Conservation (phyloP, 768 basidiomycete genomes). For the Phlegmacium glaucopus region DNA sequence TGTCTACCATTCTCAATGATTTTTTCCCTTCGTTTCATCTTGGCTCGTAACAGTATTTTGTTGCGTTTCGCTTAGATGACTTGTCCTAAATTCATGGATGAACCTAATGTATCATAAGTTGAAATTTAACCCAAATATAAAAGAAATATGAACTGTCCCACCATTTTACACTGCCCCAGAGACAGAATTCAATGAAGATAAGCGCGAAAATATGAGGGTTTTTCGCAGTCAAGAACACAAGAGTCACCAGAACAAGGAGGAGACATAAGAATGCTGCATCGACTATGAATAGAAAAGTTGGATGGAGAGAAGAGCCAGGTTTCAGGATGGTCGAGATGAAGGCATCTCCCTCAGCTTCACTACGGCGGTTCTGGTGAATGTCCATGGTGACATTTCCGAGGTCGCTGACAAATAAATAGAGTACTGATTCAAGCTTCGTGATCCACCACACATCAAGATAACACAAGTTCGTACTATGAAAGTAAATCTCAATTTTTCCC, state of each 20-base stretch:
- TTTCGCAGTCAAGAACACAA: slow-evolving; percentile 59
- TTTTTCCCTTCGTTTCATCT: slow-evolving; percentile 8
- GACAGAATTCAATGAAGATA: slow-evolving; percentile 57
- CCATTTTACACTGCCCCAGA: slow-evolving; percentile 87
- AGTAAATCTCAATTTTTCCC: not conserved
- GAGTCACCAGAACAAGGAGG: slow-evolving; percentile 52
- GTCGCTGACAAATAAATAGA: not conserved
- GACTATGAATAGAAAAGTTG: slow-evolving; percentile 59
- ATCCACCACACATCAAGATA: too few species aligned
- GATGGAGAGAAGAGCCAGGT: slow-evolving; percentile 76
- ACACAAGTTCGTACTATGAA: slow-evolving; percentile 1
- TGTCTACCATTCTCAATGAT: slow-evolving; percentile 6
- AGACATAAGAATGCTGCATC: slow-evolving; percentile 60
- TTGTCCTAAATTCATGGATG: slow-evolving; percentile 55
- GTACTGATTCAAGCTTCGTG: too few species aligned
- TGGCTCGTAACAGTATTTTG: slow-evolving; percentile 1
- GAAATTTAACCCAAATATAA: slow-evolving; percentile 2
- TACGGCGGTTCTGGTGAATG: too few species aligned
- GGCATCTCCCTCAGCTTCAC: slow-evolving; percentile 7
- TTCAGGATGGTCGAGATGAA: slow-evolving; percentile 59
- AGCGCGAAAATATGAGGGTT: slow-evolving; percentile 68
- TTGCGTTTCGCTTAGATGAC: slow-evolving; percentile 17
- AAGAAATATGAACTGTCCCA: slow-evolving; percentile 26
- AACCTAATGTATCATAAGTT: slow-evolving; percentile 44
- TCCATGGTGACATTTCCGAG: too few species aligned